phyloP scores from a whole-genome alignment of 129 eudicot species.

The Flaveria brownii region DNA sequence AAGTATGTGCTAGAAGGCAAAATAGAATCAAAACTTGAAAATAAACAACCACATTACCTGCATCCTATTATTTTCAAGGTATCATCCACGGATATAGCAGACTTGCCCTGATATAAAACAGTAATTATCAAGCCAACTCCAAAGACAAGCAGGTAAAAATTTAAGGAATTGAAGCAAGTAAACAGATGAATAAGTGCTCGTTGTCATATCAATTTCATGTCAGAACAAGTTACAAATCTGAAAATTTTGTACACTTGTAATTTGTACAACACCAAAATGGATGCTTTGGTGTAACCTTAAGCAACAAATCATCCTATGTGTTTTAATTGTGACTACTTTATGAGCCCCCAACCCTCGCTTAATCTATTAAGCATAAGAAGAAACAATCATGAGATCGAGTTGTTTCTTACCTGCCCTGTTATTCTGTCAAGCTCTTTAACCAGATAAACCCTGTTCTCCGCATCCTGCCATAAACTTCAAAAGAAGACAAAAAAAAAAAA shows the following conservation, averaged over 20 bases:
- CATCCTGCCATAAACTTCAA: conserved; percentile 89
- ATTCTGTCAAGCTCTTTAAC: conserved; percentile 83
- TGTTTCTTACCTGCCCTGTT: conserved; percentile 71
- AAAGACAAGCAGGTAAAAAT: conserved; percentile 5
- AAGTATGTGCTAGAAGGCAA: background rate
- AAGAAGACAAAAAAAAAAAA: conserved; percentile 7
- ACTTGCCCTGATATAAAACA: conserved; percentile 53
- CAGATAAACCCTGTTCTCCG: conserved; percentile 74
- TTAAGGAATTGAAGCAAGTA: conserved; percentile 12
- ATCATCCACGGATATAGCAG: conserved; percentile 90
- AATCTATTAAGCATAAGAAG: no score
- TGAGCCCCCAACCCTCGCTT: no score
- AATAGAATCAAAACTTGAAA: background rate
- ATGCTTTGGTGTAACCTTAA: no score
- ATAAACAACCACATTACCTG: conserved; percentile 51
- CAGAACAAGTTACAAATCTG: no score
- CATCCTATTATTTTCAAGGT: conserved; percentile 82
- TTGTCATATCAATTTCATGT: no score
- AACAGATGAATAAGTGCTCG: background rate
- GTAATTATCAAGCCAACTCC: conserved; percentile 19
- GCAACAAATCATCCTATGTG: no score
- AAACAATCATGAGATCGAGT: background rate
- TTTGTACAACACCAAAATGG: no score
- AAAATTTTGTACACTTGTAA: no score
- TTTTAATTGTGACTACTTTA: no score